Conservation (phyloP, 805 yeast species). For the Metschnikowia lachancei region DNA sequence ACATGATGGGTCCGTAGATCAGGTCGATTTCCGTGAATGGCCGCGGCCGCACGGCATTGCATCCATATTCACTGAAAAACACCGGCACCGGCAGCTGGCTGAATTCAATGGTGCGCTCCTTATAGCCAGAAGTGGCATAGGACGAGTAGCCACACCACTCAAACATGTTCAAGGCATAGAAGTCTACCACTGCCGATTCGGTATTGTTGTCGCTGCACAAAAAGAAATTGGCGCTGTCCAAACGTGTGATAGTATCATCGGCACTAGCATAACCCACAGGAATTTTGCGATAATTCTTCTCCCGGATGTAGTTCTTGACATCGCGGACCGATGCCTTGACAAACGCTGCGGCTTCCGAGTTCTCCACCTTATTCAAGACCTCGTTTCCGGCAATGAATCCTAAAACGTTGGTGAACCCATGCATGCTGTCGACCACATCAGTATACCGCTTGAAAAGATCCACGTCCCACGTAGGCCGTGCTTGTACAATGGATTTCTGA, state of each 20-base stretch:
- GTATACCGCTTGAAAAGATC: conserved; percentile 30
- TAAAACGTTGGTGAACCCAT: conserved; percentile 31
- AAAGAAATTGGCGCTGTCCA: conserved; percentile 29
- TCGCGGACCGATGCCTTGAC: conserved; percentile 40
- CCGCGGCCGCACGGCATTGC: conserved; percentile 35
- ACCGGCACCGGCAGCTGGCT: conserved; percentile 33
- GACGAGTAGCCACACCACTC: conserved; percentile 44
- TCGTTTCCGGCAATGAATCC: conserved; percentile 45
- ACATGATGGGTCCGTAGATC: conserved; percentile 32
- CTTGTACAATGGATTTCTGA: conserved; percentile 30
- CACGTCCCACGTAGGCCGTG: conserved; percentile 35
- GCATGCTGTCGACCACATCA: conserved; percentile 34
- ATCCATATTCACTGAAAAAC: conserved; percentile 41
- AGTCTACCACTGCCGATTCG: conserved; percentile 24
- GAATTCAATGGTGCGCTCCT: conserved; percentile 34
- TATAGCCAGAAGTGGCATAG: conserved; percentile 36
- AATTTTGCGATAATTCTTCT: conserved; percentile 29
- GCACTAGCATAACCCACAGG: conserved; percentile 44
- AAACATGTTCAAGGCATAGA: conserved; percentile 38
- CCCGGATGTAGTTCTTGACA: conserved; percentile 27
- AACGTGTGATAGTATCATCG: conserved; percentile 34
- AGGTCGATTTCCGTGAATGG: conserved; percentile 41
- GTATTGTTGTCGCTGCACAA: conserved; percentile 22
- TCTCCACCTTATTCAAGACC: conserved; percentile 30
- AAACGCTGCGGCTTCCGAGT: conserved; percentile 32